Evolutionary conservation across 257 asterid species (phyloP), one percentile per base, ranked within the genome.

Genomic region (Penstemon barbatus): DNA sequence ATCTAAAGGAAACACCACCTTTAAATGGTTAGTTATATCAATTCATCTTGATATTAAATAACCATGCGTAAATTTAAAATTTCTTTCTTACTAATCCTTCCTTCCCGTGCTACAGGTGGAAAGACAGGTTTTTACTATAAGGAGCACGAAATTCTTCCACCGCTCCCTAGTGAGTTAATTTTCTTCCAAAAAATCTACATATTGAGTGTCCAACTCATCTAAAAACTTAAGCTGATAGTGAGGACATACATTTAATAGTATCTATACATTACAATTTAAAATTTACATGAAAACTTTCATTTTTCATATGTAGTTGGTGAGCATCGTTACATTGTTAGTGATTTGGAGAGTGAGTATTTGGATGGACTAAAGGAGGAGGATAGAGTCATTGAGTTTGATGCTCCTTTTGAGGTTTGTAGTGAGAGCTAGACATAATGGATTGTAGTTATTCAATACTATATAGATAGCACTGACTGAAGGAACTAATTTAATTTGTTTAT

Each of bases 71-170:
- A 19, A 10, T 41, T 56, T 15, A 9, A 33, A 36, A 33, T 51
- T 15, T 72, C 60, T 61, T 39, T 48, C 36, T 40, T 44, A 66
- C 63, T 66, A 46, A 43, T 44, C 13, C 18, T 25, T 44, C 13
- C 18, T 25, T 69, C 45, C 4, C 15, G 10, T 78, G 59, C 60
- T 19, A 59, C 56, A 87, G 95, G 75, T 71, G 95, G 95, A 58
- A 85, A 84, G 84, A 74, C 85, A 3, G 90, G 95, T 6, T 87
- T 87, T 79, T 87, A 87, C 77, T 87, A 78, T 69, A 87, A 85
- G 74, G 95, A 85, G 70, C 86, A 77, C 61, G 95, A 87, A 75
- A 87, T 85, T 79, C 92, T 85, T 69, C 95, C 92, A 72, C 95
- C 92, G 0, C 85, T 87, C 6, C 95, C 95, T 12, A 82, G 95